phyloP scores from a whole-genome alignment of 176 grass and related monocot genomes.

The Ananas comosus region DNA sequence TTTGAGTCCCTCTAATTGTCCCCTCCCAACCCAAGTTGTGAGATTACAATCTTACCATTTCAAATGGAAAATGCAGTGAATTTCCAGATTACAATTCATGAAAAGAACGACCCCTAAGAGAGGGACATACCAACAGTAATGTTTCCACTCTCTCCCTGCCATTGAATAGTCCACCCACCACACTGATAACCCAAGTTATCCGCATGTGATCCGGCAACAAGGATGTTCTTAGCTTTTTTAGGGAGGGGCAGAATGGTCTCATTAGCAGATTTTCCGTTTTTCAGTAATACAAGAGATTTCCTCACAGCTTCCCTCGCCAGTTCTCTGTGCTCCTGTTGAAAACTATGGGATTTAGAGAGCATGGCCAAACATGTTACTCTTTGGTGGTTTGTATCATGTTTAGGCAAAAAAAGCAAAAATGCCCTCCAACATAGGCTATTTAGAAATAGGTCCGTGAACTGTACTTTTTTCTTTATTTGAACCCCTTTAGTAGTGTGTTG shows the following conservation, averaged over 20 bases:
- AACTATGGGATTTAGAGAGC: slow-evolving; percentile 15
- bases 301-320: slow-evolving; percentile 95
- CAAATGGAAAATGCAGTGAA: no score
- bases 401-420: no score
- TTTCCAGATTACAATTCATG: no score
- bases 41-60: no score
- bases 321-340: slow-evolving; percentile 82
- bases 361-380: background rate
- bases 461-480: no score
- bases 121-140: slow-evolving; percentile 60
- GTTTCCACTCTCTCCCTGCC: slow-evolving; percentile 72
- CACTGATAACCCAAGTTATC: slow-evolving; percentile 92
- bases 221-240: slow-evolving; percentile 80
- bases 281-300: slow-evolving; percentile 90
- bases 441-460: background rate
- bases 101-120: slow-evolving; percentile 13
- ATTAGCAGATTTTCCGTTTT: slow-evolving; percentile 70
- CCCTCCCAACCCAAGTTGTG: no score
- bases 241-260: slow-evolving; percentile 64
- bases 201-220: slow-evolving; percentile 83
- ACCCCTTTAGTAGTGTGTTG: no score
- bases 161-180: slow-evolving; percentile 96
- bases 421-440: background rate
- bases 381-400: no score
- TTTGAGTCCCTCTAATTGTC: no score